A percentile compares a stretch with the other conserved stretches of the same genome.
Conservation (phyloP, 495 filamentous ascomycete genomes). For the Astrothelium subdiscretum region DNA sequence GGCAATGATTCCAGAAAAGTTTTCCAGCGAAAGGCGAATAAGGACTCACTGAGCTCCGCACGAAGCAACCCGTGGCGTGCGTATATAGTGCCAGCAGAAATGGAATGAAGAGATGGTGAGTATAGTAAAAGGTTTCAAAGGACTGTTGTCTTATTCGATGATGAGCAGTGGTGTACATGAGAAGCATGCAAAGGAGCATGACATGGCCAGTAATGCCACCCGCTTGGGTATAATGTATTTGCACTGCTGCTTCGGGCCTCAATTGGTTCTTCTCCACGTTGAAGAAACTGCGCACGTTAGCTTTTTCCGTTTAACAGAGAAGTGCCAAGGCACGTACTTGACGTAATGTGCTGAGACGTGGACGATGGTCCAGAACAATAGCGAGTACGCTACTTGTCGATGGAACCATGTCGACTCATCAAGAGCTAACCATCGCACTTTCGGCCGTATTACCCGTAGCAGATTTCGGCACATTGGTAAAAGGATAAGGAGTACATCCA, state of each 20-base stretch:
- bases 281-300: constrained; percentile 59
- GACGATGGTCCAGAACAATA: constrained; percentile 70
- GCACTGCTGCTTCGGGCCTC: constrained; percentile 65
- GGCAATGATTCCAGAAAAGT: constrained; percentile 81
- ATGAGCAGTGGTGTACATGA: constrained; percentile 97
- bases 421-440: constrained; percentile 75
- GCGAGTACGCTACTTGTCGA: constrained; percentile 81
- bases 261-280: constrained; percentile 84
- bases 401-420: constrained; percentile 97
- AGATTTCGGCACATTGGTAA: constrained; percentile 92
- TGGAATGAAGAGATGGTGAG: constrained; percentile 92
- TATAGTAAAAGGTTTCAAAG: constrained; percentile 99
- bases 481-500: constrained; percentile 80
- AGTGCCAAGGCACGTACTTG: constrained; percentile 52
- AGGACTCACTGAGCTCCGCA: constrained; percentile 40
- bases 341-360: constrained; percentile 82
- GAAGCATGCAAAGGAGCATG: constrained; percentile 95
- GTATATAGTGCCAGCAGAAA: constrained; percentile 92
- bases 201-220: constrained; percentile 94
- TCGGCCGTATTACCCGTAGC: constrained; percentile 71
- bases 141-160: constrained; percentile 89
- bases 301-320: not conserved
- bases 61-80: constrained; percentile 92
- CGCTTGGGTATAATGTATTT: constrained; percentile 84
- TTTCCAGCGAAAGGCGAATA: constrained; percentile 75